Evolutionary conservation across 1,139 yeast genomes (phyloP).

Genomic region (Pichia sp.): DNA sequence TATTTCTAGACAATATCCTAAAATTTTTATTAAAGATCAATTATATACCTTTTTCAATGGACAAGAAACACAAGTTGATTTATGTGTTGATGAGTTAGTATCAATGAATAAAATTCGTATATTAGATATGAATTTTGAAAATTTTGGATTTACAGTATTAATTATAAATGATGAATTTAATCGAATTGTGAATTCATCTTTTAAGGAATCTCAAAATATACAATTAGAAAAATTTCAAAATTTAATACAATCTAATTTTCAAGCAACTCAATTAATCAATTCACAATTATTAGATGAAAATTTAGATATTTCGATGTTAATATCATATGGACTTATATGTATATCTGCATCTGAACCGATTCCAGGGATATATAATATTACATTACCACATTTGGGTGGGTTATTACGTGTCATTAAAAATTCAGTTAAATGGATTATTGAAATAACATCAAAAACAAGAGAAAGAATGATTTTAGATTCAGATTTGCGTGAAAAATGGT

Average conservation of each 20-base stretch:
- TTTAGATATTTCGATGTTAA: slow-evolving; percentile 3
- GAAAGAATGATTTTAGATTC: slow-evolving; percentile 7
- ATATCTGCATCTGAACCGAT: slow-evolving; percentile 2
- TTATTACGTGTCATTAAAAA: slow-evolving; percentile 41
- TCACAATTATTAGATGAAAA: neutral
- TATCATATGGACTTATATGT: slow-evolving; percentile 7
- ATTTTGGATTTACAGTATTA: slow-evolving; percentile 32
- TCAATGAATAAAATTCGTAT: slow-evolving; percentile 28
- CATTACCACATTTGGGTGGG: slow-evolving; percentile 60
- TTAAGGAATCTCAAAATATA: neutral
- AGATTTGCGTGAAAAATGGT: slow-evolving; percentile 8
- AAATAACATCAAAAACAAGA: slow-evolving; percentile 3
- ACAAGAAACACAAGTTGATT: slow-evolving; percentile 38
- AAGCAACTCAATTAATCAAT: slow-evolving; percentile 2
- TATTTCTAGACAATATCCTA: slow-evolving; percentile 29
- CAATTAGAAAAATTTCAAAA: neutral
- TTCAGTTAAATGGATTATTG: slow-evolving; percentile 23
- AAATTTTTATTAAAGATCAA: slow-evolving; percentile 26
- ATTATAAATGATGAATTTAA: slow-evolving; percentile 31
- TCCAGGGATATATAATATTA: slow-evolving; percentile 36
- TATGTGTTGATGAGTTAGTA: slow-evolving; percentile 30
- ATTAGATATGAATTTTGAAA: slow-evolving; percentile 31
- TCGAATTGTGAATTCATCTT: slow-evolving; percentile 17
- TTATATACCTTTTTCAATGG: slow-evolving; percentile 27
- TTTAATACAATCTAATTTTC: neutral